A percentile compares a stretch with the other conserved stretches of the same genome.
phyloP scores from a whole-genome alignment of 164 flowering plant genomes.

The Dillenia turbinata region DNA sequence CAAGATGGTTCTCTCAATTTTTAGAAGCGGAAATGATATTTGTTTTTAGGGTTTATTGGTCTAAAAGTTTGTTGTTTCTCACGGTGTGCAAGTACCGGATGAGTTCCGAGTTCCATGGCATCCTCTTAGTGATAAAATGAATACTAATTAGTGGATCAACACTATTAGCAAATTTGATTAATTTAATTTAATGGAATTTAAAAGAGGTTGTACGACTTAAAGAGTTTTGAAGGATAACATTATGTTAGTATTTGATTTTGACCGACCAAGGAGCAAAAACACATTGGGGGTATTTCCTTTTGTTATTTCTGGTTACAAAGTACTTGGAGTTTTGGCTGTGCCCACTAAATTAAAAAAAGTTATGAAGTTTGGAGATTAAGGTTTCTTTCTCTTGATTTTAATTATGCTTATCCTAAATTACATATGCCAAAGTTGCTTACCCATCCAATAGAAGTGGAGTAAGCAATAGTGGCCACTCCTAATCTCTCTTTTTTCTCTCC shows the following conservation, averaged over 20 bases:
- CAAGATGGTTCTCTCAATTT: too few relatives aligned
- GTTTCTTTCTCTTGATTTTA: conserved; percentile 2
- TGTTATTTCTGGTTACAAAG: conserved; percentile 2
- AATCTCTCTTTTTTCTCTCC: not conserved
- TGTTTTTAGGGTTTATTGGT: too few relatives aligned
- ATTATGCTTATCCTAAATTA: conserved; percentile 18
- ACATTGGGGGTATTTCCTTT: conserved; percentile 8
- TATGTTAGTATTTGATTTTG: conserved; percentile 26
- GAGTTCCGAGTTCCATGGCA: too few relatives aligned
- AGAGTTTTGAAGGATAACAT: not conserved
- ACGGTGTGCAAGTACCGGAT: too few relatives aligned
- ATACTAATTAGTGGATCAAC: too few relatives aligned
- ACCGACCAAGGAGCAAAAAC: conserved; percentile 16
- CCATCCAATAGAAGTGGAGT: conserved; percentile 20
- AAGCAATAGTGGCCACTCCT: conserved; percentile 20
- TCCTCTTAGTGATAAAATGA: too few relatives aligned
- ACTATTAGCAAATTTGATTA: too few relatives aligned
- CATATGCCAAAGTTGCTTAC: conserved; percentile 1
- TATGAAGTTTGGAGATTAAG: not conserved
- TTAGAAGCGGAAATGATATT: too few relatives aligned
- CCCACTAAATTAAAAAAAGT: conserved; percentile 1
- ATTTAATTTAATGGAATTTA: too few relatives aligned
- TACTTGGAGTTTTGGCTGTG: conserved; percentile 11
- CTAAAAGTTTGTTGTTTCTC: too few relatives aligned
- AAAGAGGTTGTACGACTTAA: too few relatives aligned